These are phyloP conservation scores for Yueomyces sp. DNA, from an alignment of 805 yeast species.

Conservation along the genomic window DNA sequence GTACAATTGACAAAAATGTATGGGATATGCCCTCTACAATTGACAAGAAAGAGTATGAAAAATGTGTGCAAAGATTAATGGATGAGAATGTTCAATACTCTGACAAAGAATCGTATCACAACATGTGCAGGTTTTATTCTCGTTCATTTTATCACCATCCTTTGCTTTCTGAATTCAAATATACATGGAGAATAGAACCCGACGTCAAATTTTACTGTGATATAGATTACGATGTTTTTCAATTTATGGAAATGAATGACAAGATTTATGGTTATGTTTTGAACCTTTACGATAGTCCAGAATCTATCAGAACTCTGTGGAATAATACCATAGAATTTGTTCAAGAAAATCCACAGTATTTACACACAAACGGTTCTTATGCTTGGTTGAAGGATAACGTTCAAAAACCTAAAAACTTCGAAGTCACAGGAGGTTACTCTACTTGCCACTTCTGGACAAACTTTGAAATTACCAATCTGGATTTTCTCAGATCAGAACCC, in stretches of 20 bases:
- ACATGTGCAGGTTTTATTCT: slow-evolving; percentile 75
- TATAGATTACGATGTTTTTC: slow-evolving; percentile 65
- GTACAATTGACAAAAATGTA: slow-evolving; percentile 27
- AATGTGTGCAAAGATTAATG: slow-evolving; percentile 29
- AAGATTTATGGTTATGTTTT: slow-evolving; percentile 67
- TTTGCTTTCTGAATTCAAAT: slow-evolving; percentile 43
- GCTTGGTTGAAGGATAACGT: slow-evolving; percentile 48
- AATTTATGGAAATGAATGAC: slow-evolving; percentile 50
- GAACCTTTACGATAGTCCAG: slow-evolving; percentile 56
- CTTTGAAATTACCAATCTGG: slow-evolving; percentile 77
- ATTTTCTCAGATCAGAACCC: slow-evolving; percentile 58
- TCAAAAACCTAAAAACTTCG: slow-evolving; percentile 36
- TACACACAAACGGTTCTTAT: slow-evolving; percentile 45
- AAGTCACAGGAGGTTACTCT: slow-evolving; percentile 33
- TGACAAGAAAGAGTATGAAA: slow-evolving; percentile 30
- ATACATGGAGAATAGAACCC: slow-evolving; percentile 80
- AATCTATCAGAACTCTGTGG: slow-evolving; percentile 52
- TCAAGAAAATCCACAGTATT: slow-evolving; percentile 39
- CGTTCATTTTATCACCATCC: slow-evolving; percentile 52
- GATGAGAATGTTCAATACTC: slow-evolving; percentile 48
- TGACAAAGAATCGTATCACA: slow-evolving; percentile 49
- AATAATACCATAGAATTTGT: slow-evolving; percentile 52
- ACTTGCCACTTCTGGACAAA: slow-evolving; percentile 86
- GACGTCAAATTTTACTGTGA: slow-evolving; percentile 52
- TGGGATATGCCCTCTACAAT: slow-evolving; percentile 54